These are phyloP conservation scores for Vanderwaltozyma verrucispora DNA, from an alignment of 805 yeast genomes.

Conservation along the genomic window DNA sequence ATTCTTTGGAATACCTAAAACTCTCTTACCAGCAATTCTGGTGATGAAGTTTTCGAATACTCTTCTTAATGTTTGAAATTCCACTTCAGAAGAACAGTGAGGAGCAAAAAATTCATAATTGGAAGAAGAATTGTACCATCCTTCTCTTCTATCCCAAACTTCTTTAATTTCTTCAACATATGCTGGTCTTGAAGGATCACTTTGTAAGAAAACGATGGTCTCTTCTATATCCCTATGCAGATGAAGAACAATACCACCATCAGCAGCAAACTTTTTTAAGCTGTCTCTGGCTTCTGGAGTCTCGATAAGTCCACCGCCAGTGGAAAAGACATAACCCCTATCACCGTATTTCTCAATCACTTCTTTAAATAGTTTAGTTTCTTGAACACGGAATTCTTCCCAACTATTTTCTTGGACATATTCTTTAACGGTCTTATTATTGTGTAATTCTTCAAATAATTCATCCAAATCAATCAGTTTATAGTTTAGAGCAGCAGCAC, in stretches of 20 bases:
- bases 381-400: constrained; percentile 74
- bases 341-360: constrained; percentile 29
- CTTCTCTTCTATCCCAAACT: constrained; percentile 78
- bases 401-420: constrained; percentile 63
- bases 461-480: constrained; percentile 66
- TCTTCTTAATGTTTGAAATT: constrained; percentile 45
- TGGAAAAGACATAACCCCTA: constrained; percentile 63
- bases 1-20: constrained; percentile 21
- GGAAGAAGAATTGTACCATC: constrained; percentile 71
- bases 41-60: constrained; percentile 50
- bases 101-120: constrained; percentile 69
- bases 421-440: constrained; percentile 41
- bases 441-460: constrained; percentile 45
- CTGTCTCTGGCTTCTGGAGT: constrained; percentile 51
- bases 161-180: constrained; percentile 66
- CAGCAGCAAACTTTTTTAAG: constrained; percentile 42
- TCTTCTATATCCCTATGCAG: constrained; percentile 80
- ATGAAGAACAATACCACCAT: constrained; percentile 78
- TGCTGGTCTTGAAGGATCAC: constrained; percentile 83
- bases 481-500: constrained; percentile 59
- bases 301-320: constrained; percentile 97
- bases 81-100: constrained; percentile 46
- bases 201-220: constrained; percentile 61
- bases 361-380: constrained; percentile 45
- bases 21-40: constrained; percentile 48